These are phyloP conservation scores for Rhizopus stolonifer DNA, from an alignment of 371 early-diverging fungal genomes.

Conservation along the genomic window DNA sequence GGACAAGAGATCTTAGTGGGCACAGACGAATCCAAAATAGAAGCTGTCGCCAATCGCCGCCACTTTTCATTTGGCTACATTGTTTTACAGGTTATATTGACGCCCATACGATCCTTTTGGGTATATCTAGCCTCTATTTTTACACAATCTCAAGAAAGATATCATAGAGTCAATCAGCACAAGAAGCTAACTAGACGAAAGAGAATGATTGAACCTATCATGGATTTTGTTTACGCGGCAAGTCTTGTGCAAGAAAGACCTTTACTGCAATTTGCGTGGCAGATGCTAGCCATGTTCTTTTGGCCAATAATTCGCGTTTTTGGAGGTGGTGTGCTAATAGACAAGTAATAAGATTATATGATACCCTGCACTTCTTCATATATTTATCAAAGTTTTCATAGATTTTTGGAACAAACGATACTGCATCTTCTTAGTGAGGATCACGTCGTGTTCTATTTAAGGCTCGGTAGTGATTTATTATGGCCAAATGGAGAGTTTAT, in stretches of 20 bases:
- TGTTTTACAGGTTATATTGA: slow-evolving; percentile 40
- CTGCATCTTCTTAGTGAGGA: slow-evolving; percentile 59
- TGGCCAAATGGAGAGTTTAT: slow-evolving; percentile 60
- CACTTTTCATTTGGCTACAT: slow-evolving; percentile 49
- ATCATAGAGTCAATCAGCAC: slow-evolving; percentile 40
- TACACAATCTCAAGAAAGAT: slow-evolving; percentile 47
- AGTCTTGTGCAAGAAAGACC: slow-evolving; percentile 38
- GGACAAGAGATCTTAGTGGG: slow-evolving; percentile 22
- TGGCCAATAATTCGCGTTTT: slow-evolving; percentile 48
- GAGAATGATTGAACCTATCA: slow-evolving; percentile 37
- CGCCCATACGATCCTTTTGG: slow-evolving; percentile 39
- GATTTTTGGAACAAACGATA: slow-evolving; percentile 58
- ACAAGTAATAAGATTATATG: slow-evolving; percentile 31
- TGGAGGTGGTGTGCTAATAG: slow-evolving; percentile 45
- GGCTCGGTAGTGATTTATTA: slow-evolving; percentile 52
- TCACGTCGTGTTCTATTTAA: slow-evolving; percentile 53
- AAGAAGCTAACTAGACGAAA: slow-evolving; percentile 38
- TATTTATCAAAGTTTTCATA: slow-evolving; percentile 7
- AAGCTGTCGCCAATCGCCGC: background rate
- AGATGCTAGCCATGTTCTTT: slow-evolving; percentile 47
- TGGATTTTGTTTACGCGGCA: slow-evolving; percentile 35
- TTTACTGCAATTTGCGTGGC: slow-evolving; percentile 44
- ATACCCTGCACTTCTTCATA: background rate
- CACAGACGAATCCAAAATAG: slow-evolving; percentile 1
- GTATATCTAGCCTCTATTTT: slow-evolving; percentile 31